Evolutionary conservation across 371 early-diverging fungal species (phyloP).

Genomic region (Zancudomyces culisetae): DNA sequence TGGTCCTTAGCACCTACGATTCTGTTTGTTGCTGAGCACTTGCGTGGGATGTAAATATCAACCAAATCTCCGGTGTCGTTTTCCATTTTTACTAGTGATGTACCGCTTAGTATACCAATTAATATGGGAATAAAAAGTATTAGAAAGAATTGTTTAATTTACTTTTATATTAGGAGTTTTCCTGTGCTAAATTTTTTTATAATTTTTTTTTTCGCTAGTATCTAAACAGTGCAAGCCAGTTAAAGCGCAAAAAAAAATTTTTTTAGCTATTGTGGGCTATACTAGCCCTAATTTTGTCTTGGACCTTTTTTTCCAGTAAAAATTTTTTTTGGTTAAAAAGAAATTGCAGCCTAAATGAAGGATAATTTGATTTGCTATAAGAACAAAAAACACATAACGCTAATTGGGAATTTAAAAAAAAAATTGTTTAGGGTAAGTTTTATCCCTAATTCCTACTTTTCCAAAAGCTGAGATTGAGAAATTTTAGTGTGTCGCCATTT

Average conservation of each 20-base stretch:
- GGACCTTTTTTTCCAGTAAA: not conserved
- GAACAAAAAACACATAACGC: too few relatives aligned
- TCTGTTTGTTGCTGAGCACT: conserved; percentile 86
- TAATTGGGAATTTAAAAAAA: not conserved
- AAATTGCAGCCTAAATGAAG: not conserved
- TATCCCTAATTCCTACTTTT: not conserved
- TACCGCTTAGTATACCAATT: not conserved
- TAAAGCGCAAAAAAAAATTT: too few relatives aligned
- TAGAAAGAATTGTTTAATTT: not conserved
- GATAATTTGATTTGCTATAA: too few relatives aligned
- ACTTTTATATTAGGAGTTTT: not conserved
- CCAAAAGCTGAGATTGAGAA: too few relatives aligned
- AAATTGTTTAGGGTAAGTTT: not conserved
- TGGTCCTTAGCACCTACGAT: conserved; percentile 91
- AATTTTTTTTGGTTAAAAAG: not conserved
- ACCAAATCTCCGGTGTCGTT: conserved; percentile 21
- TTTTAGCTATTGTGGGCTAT: too few relatives aligned
- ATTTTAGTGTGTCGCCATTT: too few relatives aligned
- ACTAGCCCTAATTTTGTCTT: too few relatives aligned
- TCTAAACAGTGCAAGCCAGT: too few relatives aligned
- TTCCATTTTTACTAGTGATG: conserved; percentile 13
- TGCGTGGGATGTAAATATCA: conserved; percentile 89
- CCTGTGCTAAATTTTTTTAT: not conserved
- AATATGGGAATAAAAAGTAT: not conserved
- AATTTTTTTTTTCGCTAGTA: not conserved